phyloP scores from a whole-genome alignment of 2,329 filamentous ascomycete genomes.

The Xylaria sp. region DNA sequence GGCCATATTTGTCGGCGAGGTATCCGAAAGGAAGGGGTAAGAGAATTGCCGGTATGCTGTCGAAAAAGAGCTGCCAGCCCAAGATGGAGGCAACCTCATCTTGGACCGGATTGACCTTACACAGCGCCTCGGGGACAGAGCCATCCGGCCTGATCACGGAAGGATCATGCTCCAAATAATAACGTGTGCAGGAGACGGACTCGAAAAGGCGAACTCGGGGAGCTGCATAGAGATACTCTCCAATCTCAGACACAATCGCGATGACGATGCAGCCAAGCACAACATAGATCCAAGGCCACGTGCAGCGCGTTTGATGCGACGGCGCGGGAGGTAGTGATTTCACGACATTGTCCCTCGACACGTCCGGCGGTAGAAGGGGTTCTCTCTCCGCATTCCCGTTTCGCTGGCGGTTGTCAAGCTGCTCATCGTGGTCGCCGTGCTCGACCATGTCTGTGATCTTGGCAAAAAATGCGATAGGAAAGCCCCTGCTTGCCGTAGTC shows the following conservation, averaged over 20 bases:
- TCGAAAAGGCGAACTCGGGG: conserved; percentile 37
- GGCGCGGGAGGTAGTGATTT: conserved; percentile 1
- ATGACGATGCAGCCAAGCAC: conserved; percentile 11
- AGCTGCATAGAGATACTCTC: conserved; percentile 33
- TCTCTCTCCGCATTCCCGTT: conserved; percentile 2
- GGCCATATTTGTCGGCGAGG: conserved; percentile 30
- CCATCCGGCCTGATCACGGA: conserved; percentile 21
- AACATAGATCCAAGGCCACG: conserved; percentile 31
- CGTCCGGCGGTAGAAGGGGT: conserved; percentile 1
- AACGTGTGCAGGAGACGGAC: conserved; percentile 31
- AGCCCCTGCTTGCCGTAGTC: too few species aligned
- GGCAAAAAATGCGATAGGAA: too few species aligned
- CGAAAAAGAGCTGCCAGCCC: conserved; percentile 36
- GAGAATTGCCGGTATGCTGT: conserved; percentile 32
- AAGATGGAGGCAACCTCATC: conserved; percentile 29
- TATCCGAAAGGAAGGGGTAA: conserved; percentile 30
- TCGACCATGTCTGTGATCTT: conserved; percentile 39
- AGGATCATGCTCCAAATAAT: conserved; percentile 25
- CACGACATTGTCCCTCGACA: background rate
- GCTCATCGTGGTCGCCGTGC: background rate
- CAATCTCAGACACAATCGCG: conserved; percentile 25
- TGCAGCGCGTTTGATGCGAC: conserved; percentile 23
- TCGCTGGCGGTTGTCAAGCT: background rate
- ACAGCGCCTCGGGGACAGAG: conserved; percentile 33
- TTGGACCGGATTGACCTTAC: conserved; percentile 34